Base-by-base conservation (phyloP, 176 grass and related monocot genomes). In the Coix lacrymajobi region DNA sequence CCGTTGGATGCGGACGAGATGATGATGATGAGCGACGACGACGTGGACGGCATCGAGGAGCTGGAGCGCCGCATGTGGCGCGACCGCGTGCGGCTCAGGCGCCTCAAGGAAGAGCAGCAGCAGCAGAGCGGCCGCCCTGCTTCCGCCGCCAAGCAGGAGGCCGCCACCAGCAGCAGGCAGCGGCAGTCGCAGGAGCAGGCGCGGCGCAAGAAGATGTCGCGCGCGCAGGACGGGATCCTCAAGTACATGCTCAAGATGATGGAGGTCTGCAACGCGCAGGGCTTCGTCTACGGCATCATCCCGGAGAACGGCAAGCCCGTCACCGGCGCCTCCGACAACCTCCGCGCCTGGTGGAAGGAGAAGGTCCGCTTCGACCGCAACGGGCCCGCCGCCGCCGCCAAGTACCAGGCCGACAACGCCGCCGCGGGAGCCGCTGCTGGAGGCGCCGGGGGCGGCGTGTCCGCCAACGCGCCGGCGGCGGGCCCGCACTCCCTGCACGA, bases 221-320 rank as follows among this genome's bases (percentile, higher is more conserved):
- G 95, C 16, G 95, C 95, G 49, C 92, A 92, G 86, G 95, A 97
- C 49, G 90, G 92, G 46, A 94, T 97, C 81, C 91, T 97, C 66
- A 94, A 92, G 78, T 94, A 97, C 88, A 94, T 97, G 95, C 82
- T 97, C 41, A 97, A 97, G 81, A 94, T 97, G 95, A 94, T 97
- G 95, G 95, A 97, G 81, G 92, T 83, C 5, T 97, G 95, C 88
- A 92, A 91, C 49, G 95, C 95, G 19, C 95, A 97, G 85, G 95
- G 95, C 13, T 97, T 97, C 78, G 92, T 97, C 9, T 97, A 97
- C 77, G 95, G 95, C 48, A 97, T 97, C 82, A 89, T 97, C 64
- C 95, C 90, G 3, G 95, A 97, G 82, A 92, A 91, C 17, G 95
- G 95, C 69, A 94, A 94, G 83, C 95, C 92, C 33, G 95, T 97